Evolutionary conservation across 768 basidiomycete species (phyloP).

Genomic region (Cystofilobasidium ferigula): DNA sequence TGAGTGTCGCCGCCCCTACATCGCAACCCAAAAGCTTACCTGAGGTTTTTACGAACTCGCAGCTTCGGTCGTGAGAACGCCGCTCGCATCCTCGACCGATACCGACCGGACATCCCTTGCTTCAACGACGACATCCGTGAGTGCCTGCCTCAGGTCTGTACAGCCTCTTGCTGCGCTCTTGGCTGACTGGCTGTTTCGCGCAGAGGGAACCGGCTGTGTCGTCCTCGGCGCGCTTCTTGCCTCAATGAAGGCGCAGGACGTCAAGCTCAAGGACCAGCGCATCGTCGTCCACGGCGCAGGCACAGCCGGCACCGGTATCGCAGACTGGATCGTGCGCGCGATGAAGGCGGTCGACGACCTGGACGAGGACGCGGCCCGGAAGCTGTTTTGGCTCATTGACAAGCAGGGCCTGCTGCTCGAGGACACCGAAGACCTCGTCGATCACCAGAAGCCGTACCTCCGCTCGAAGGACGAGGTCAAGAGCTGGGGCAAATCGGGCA

Average conservation of each 20-base stretch:
- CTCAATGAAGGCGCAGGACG: conserved; percentile 30
- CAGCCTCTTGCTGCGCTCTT: too few species aligned
- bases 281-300: conserved; percentile 67
- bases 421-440: conserved; percentile 32
- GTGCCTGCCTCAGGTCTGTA: too few species aligned
- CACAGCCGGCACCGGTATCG: conserved; percentile 53
- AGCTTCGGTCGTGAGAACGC: conserved; percentile 55
- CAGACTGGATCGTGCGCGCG: conserved; percentile 40
- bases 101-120: conserved; percentile 49
- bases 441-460: conserved; percentile 48
- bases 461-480: conserved; percentile 30
- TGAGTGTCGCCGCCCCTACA: not conserved
- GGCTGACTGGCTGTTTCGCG: too few species aligned
- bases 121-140: conserved; percentile 83
- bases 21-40: too few species aligned
- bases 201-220: conserved; percentile 39
- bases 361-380: conserved; percentile 50
- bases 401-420: conserved; percentile 29
- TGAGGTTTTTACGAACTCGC: too few species aligned
- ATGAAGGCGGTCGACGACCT: not conserved
- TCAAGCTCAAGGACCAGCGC: conserved; percentile 57
- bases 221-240: conserved; percentile 36
- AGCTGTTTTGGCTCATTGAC: conserved; percentile 51
- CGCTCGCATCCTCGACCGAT: conserved; percentile 53
- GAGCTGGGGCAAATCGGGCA: conserved; percentile 29